Evolutionary conservation across 2,329 filamentous ascomycete genomes (phyloP), one percentile per base, ranked within the genome.

Genomic region (Beauveria sp.): DNA sequence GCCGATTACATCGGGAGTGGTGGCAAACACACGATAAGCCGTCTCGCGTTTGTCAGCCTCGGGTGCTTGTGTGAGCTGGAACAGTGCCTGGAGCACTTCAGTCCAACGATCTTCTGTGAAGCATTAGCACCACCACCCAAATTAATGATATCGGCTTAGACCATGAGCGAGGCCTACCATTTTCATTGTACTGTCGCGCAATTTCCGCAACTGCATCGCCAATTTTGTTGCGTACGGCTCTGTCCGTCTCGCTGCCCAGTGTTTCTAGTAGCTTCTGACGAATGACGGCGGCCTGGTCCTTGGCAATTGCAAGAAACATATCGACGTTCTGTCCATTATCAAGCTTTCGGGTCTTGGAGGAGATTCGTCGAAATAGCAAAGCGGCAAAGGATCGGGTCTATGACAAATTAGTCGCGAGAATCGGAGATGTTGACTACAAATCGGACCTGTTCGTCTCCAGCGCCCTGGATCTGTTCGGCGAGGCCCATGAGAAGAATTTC

Each of bases 181-280:
- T 91, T 69, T 98, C 95, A 50, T 90, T 89, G 76, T 97, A 97
- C 78, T 99, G 92, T 70, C 95, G 87, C 50, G 93, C 95, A 64
- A 99, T 83, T 76, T 99, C 95, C 26, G 95, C 95, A 65, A 98
- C 90, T n/a, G 93, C 92, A 76, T 99, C 95, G 69, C 93, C 95
- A 72, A 98, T 90, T 77, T 99, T 99, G 79, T 96, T 95, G 69
- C 95, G 84, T 52, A 96, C 90, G 45, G 84, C 80, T 64, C 87
- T 83, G 65, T 89, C 84, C 24, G 84, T 79, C 77, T 98, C 95
- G 64, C 80, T 81, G 62, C 85, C 85, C 59, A 97, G 80, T 58
- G 86, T 87, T 70, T 93, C 84, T 48, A 98, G 83, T 63, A 98
- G 80, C 75, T 93, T 96, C 70, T 89, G 83, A 67, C 92, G 87